Evolutionary conservation across 2,329 filamentous ascomycete genomes (phyloP), one percentile per base, ranked within the genome.

Genomic region (Penicillium janthinellum): DNA sequence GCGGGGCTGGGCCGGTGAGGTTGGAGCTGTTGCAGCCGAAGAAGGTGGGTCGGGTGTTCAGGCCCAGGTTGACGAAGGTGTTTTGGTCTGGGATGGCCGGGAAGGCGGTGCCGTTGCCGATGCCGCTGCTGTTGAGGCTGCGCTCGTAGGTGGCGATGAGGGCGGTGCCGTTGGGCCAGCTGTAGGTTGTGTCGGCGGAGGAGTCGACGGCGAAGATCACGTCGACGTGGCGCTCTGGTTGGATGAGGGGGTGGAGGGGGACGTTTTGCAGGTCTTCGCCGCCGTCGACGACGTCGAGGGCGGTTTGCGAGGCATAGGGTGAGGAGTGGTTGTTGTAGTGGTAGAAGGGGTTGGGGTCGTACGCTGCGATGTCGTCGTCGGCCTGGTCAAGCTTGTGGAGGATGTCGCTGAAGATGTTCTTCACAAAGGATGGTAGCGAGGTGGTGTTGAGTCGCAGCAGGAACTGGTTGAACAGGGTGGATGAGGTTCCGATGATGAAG

Each of bases 401-500:
- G 7, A 92, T 72, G 20, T 75, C 65, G 3, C 74, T 71, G 14
- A 90, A 67, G 20, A 83, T 81, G 5, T 79, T 68, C 53, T 82
- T 79, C 39, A 91, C 75, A 35, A 83, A 74, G 5, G 70, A 71
- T 2, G 81, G 82, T 7, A 86, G 69, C 37, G 82, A 75, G 0
- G 79, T 72, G 1, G 82, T 74, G 64, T 91, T 84, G 57, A 94
- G 79, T 11, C 86, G 77, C 3, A 92, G 80, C 17, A 96, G 77
- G 68, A 90, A 84, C 68, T 87, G 81, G 78, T 96, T 96, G 83
- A 96, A 96, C 1, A 96, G 82, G 0, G 90, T 89, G 1, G 88
- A 91, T 22, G 89, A 92, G 0, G 92, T 96, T 53, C 92, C 92
- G 86, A 96, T 92, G 28, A 96, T 81, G 71, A 86, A 96, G 6